Base-by-base conservation (phyloP, 768 basidiomycete genomes). In the Strobilomyces dryophilus region DNA sequence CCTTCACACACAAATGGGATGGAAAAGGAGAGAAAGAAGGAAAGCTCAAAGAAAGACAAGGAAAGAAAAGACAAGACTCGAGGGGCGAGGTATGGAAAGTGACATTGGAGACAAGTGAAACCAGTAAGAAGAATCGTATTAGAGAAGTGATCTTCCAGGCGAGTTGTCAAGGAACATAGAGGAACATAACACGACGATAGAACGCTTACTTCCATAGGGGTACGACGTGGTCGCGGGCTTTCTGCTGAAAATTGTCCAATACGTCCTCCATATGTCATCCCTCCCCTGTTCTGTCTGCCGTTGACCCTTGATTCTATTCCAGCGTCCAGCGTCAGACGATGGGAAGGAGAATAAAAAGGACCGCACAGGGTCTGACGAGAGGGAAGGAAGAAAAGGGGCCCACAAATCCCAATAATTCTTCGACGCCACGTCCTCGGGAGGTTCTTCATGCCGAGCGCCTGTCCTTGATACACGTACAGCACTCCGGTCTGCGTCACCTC, bases 381-480 rank as follows among this genome's bases (percentile, higher is more conserved):
- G 24, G 42, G 11, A 21, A n/a, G 20, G 3, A 36, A 36, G 17
- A 8, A 18, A 15, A 2, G 11, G 0, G 12, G 68, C 78, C 36
- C 47, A 82, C 85, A 73, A 61, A 3, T 76, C 71, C 74, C 79
- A 85, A 58, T 77, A 82, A 60, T 83, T 85, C 56, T 76, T 74
- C 5, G 81, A 74, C 34, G 82, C 82, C 37, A 85, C 76, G 49
- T 61, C 45, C 73, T 62, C 17, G 84, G 82, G 55, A 84, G 80
- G 52, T 85, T 85, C 66, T 75, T 79, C 66, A 85, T 69, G 0
- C 81, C 87, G 0, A 90, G 75, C 62, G 90, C 89, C 65, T 89
- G 76, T 7, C 87, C 88, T 70, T 90, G 85, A 63, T 83, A 90
- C 11, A 91, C 73, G 64, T 83, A 90, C 55, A 83, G 68, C 18